Conservation (phyloP, 306 rosid genomes). For the Medicago ruthenica region DNA sequence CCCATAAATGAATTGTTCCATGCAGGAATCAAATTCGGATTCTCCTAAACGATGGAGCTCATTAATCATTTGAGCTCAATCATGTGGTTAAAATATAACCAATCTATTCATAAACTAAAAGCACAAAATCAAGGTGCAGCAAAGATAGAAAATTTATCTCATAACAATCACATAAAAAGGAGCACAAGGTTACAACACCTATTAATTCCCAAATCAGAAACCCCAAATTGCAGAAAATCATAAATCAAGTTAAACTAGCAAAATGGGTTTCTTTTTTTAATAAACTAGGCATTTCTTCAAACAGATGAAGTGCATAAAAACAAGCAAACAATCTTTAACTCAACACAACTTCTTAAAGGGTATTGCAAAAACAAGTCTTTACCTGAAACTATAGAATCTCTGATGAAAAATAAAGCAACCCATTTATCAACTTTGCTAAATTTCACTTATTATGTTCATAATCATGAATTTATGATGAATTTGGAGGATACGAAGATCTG, state of each 20-base stretch:
- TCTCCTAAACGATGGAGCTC: no score
- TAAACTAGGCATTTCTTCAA: conserved; percentile 41
- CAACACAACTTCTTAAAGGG: background rate
- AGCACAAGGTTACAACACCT: background rate
- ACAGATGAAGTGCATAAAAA: conserved; percentile 12
- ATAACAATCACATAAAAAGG: conserved; percentile 18
- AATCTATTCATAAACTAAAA: background rate
- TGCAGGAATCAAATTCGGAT: no score
- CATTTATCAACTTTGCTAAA: no score
- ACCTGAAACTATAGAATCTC: conserved; percentile 30
- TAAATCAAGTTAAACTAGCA: conserved; percentile 8
- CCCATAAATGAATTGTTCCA: no score
- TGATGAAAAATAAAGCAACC: conserved; percentile 2
- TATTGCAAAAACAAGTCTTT: conserved; percentile 16
- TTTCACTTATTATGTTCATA: no score
- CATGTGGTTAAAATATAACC: background rate
- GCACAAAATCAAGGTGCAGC: conserved; percentile 22
- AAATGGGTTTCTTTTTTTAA: background rate
- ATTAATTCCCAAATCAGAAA: conserved; percentile 27
- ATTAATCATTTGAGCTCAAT: no score
- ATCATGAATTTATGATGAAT: no score
- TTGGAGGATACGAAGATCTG: no score
- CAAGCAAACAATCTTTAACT: background rate
- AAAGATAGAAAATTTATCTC: conserved; percentile 16
- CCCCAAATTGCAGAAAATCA: conserved; percentile 12